phyloP scores from a whole-genome alignment of 2,329 filamentous ascomycete genomes.

The Podosphaera aphanis region DNA sequence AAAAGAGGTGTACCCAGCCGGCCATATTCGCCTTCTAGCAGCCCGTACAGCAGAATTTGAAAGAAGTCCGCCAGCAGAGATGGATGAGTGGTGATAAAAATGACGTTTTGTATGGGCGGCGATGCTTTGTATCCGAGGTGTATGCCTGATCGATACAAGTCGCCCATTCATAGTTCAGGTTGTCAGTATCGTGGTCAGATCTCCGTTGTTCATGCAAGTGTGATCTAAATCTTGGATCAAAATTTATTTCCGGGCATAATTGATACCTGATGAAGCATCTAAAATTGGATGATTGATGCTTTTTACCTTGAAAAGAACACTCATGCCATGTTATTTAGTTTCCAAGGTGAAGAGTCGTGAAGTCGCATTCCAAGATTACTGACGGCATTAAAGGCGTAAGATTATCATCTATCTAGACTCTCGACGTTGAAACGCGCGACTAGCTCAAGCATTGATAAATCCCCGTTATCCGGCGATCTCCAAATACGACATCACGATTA shows the following conservation, averaged over 20 bases:
- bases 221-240: slow-evolving; percentile 1
- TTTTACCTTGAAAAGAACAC: no score
- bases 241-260: background rate
- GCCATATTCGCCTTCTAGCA: slow-evolving; percentile 44
- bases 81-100: slow-evolving; percentile 30
- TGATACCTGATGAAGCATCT: no score
- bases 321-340: no score
- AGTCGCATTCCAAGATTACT: no score
- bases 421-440: no score
- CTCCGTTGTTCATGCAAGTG: slow-evolving; percentile 7
- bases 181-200: background rate
- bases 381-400: no score
- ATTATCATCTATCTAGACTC: no score
- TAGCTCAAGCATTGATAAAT: no score
- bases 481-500: no score
- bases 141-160: slow-evolving; percentile 50
- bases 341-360: no score
- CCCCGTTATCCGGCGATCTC: no score
- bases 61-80: slow-evolving; percentile 45
- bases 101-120: slow-evolving; percentile 32
- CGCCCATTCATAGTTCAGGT: slow-evolving; percentile 18
- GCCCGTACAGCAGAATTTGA: slow-evolving; percentile 38
- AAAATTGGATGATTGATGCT: no score
- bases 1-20: slow-evolving; percentile 53
- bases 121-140: slow-evolving; percentile 40